These are phyloP conservation scores for Acanthamoeba quina DNA, from an alignment of 208 protist species.

Conservation along the genomic window DNA sequence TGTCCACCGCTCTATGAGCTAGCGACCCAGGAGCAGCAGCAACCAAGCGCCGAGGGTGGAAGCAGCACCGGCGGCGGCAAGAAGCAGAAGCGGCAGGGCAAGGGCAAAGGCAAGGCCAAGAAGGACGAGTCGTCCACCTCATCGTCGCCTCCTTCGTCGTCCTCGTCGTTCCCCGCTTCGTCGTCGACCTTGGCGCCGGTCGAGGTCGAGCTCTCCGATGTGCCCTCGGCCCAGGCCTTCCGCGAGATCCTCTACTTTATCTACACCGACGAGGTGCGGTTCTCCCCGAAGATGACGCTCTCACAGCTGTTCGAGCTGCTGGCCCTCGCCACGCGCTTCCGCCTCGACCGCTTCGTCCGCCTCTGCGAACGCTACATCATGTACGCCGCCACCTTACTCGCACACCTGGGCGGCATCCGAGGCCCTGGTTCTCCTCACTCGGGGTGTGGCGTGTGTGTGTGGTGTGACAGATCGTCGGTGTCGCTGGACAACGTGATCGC, in stretches of 20 bases:
- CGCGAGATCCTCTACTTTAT: not conserved
- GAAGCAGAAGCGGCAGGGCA: not conserved
- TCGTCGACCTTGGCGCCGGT: not conserved
- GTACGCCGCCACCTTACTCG: not conserved
- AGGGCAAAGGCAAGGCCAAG: not conserved
- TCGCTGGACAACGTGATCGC: not conserved
- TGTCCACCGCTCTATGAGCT: not conserved
- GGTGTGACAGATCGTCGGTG: not conserved
- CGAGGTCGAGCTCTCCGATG: not conserved
- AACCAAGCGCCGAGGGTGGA: not conserved
- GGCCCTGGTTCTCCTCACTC: too few species aligned
- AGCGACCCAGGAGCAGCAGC: not conserved
- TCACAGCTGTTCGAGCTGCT: not conserved
- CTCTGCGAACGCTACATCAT: conserved; percentile 36
- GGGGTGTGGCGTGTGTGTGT: too few species aligned
- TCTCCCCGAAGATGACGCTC: not conserved
- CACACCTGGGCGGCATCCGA: too few species aligned
- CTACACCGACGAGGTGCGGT: not conserved
- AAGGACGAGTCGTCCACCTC: not conserved
- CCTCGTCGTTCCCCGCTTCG: too few species aligned
- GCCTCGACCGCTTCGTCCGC: not conserved
- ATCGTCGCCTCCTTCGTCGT: not conserved
- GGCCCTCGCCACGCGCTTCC: not conserved
- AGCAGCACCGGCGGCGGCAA: not conserved
- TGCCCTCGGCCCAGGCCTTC: not conserved